Evolutionary conservation across 1,139 yeast species (phyloP), one percentile per base, ranked within the genome.

Genomic region (Yamadazyma siamensis): DNA sequence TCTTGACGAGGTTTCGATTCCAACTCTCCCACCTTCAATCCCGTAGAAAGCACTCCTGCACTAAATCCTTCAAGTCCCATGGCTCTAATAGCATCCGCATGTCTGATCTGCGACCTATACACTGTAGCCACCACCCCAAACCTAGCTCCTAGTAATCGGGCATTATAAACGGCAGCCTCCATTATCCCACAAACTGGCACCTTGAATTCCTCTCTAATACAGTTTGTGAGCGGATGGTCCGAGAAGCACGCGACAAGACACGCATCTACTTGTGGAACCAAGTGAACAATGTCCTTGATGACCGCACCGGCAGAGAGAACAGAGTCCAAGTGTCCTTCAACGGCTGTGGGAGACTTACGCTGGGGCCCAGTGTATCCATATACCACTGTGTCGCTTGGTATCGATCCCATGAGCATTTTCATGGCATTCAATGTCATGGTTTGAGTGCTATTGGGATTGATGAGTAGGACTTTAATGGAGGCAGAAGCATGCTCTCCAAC

Each of bases 31-130:
- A 56, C 62, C 22, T 44, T 50, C 21, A 56, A 34, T 10, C 54
- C 54, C 1, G 61, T 56, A 12, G 59, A 54, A 13, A 52, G 31
- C 10, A 55, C 36, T 2, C 62, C 62, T 7, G 59, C 61, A 35
- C 60, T 56, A 25, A 41, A 46, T 2, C 49, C 50, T 7, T 40
- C 39, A 9, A 56, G 33, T 0, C 61, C 61, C 38, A 47, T 49
- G 14, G 40, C 41, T 28, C 43, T 47, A 3, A 56, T 47, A 3
- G 51, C 52, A 33, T 44, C 52, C 7, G 38, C 41, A 29, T 49
- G 54, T 30, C 53, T 40, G 5, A 48, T 46, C 21, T 47, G 45
- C 1, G 53, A 48, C 20, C 54, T 33, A 24, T 48, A 48, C 3
- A 42, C 43, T 3, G 54, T 49, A 12, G 51, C 43, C 3, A 48